Conservation (phyloP, 306 rosid species). For the Begonia loranthoides region DNA sequence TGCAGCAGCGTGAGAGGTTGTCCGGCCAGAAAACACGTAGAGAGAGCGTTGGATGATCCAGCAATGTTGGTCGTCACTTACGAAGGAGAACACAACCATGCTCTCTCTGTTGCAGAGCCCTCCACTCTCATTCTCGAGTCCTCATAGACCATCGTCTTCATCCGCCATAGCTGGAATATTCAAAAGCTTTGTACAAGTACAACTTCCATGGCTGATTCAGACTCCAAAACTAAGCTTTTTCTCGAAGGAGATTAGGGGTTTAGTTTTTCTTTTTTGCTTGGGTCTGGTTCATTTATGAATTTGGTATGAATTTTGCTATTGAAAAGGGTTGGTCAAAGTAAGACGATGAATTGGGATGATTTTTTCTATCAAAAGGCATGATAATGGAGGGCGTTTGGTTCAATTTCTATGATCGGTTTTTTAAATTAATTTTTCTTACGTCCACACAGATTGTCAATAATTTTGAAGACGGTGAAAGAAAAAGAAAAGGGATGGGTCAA, state of each 20-base stretch:
- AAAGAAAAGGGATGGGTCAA: constrained; percentile 50
- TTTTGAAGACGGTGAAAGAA: constrained; percentile 11
- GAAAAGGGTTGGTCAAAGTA: no score
- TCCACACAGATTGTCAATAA: background rate
- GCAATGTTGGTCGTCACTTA: constrained; percentile 78
- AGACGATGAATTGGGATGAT: no score
- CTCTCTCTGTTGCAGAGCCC: constrained; percentile 53
- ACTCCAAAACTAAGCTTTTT: constrained; percentile 12
- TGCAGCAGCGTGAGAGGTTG: constrained; percentile 96
- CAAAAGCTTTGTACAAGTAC: background rate
- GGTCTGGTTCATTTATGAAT: no score
- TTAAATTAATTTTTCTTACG: constrained; percentile 1
- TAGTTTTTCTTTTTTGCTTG: background rate
- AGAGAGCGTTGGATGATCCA: constrained; percentile 84
- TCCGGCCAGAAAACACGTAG: constrained; percentile 93
- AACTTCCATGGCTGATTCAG: background rate
- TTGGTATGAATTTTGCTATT: no score
- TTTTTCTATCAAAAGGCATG: no score
- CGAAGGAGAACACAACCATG: constrained; percentile 88
- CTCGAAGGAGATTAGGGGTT: constrained; percentile 48
- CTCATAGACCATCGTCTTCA: constrained; percentile 18
- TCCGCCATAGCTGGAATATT: constrained; percentile 11
- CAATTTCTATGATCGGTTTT: background rate
- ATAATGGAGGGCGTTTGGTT: no score
- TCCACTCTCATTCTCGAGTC: constrained; percentile 76